These are phyloP conservation scores for Pythium dissotocum DNA, from an alignment of 352 stramenopile genomes.

Conservation along the genomic window DNA sequence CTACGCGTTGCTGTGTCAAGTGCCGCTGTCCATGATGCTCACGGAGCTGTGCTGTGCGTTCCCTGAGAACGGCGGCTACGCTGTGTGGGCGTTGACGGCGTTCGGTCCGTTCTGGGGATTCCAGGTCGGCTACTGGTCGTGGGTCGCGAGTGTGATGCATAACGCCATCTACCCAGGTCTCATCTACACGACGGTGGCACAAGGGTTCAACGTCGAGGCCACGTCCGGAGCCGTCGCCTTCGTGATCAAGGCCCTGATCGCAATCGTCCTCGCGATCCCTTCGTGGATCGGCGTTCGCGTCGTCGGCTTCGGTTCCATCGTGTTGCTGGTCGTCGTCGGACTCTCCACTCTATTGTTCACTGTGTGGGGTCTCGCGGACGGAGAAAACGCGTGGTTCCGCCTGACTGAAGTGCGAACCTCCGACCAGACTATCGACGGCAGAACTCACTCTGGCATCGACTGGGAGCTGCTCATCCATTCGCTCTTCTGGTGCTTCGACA, in stretches of 20 bases:
- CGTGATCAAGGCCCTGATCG: conserved; percentile 39
- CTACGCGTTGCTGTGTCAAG: conserved; percentile 79
- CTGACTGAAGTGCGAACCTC: neutral
- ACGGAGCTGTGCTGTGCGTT: conserved; percentile 89
- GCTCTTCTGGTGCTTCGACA: conserved; percentile 95
- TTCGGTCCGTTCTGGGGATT: conserved; percentile 85
- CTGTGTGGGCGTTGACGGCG: conserved; percentile 86
- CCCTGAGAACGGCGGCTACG: conserved; percentile 72
- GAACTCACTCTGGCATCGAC: conserved; percentile 27
- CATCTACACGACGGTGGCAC: conserved; percentile 13
- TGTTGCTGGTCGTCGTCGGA: conserved; percentile 33
- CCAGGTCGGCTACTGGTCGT: conserved; percentile 67
- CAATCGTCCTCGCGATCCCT: conserved; percentile 35
- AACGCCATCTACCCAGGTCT: conserved; percentile 54
- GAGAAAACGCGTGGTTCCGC: conserved; percentile 29
- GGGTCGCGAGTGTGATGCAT: conserved; percentile 64
- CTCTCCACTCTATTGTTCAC: neutral
- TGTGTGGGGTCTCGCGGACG: neutral
- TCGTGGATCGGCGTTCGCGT: conserved; percentile 36
- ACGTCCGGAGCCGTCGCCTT: conserved; percentile 30
- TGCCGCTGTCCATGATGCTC: conserved; percentile 88
- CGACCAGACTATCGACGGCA: neutral
- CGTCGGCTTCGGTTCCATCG: conserved; percentile 30
- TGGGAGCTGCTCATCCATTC: conserved; percentile 89
- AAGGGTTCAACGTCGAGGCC: conserved; percentile 32